Evolutionary conservation across 2,329 filamentous ascomycete genomes (phyloP), one percentile per base, ranked within the genome.

Genomic region (Alternaria triticimaculans): DNA sequence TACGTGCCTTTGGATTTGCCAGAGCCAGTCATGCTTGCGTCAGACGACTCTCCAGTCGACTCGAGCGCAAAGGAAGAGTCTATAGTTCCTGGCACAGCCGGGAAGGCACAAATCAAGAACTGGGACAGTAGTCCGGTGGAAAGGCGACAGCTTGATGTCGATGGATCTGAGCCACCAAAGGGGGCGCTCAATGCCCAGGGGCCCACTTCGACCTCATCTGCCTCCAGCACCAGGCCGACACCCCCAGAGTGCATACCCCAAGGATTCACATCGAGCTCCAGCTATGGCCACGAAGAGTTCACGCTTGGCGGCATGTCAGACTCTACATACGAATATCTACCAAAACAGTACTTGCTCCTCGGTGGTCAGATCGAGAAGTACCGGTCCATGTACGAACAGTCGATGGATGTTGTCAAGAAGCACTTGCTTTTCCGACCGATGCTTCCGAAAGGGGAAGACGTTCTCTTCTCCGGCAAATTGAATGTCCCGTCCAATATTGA

Each of bases 321-420:
- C 58, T 80, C 79, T 2, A 78, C 77, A 2, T 81, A 80, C 66
- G 80, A 81, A 59, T 81, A 85, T 63, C 77, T 86, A 0, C 80
- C 83, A 2, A 86, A 86, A 66, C 80, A 84, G 75, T 81, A 82
- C 58, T 75, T 82, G 25, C 76, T 86, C 2, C 80, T 85, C 2
- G 83, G 84, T 53, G 85, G 84, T 5, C 71, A 78, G 8, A 76
- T 83, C 5, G 79, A 82, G 2, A 80, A 83, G 48, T 87, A 87
- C 66, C 75, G 80, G 7, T 83, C 83, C 7, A 82, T 89, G 58
- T 93, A 90, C 71, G 87, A 92, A 68, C 81, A 76, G 49, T 80
- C 80, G 8, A 81, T 82, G 70, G 68, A 77, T 9, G 78, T 82
- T 3, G 82, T 83, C 9, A 83, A 81, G 55, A 72, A 83, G 53